Evolutionary conservation across 306 rosid species (phyloP), one percentile per base, ranked within the genome.

Genomic region (Cicer chorassanicum): DNA sequence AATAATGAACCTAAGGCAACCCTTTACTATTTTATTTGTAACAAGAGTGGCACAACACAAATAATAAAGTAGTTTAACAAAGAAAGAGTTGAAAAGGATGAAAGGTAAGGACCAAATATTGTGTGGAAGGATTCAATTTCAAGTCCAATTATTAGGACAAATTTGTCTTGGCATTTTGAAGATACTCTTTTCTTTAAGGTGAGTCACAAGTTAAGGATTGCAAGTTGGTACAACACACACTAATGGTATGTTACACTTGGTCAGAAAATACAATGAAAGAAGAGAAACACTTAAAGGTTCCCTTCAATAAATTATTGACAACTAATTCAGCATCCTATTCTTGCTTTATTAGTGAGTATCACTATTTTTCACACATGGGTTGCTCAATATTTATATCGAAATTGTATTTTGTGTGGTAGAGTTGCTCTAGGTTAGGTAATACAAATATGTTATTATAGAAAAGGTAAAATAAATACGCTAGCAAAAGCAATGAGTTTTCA

Each of bases 341-440:
- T 71, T 64, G 36, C 81, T 74, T 69, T 53, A 63, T 54, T 15
- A 53, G 50, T 48, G 42, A 38, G 72, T 77, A 48, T 65, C 46
- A 79, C 78, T 62, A 69, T 46, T 78, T 68, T 68, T 70, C 82
- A 50, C 76, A 72, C 74, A 75, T 72, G 81, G 78, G 74, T 39
- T 63, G 84, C 80, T 77, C 5, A 59, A 9, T 46, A 64, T 56
- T 56, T 34, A 65, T 79, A 51, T 29, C 63, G 36, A 57, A 54
- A 42, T 72, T 77, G 43, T 51, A 51, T 51, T 72, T 74, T 75
- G 53, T 68, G 66, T 44, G 68, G 73, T 59, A 77, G 76, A 76
- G 68, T 83, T 73, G 66, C 65, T 69, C 16, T 68, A 59, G 76
- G 87, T 77, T 84, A 79, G 91, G 91, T 81, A 79, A 49, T 68